Conservation (phyloP, 2,329 filamentous ascomycete species). For the Didymella pinodella region DNA sequence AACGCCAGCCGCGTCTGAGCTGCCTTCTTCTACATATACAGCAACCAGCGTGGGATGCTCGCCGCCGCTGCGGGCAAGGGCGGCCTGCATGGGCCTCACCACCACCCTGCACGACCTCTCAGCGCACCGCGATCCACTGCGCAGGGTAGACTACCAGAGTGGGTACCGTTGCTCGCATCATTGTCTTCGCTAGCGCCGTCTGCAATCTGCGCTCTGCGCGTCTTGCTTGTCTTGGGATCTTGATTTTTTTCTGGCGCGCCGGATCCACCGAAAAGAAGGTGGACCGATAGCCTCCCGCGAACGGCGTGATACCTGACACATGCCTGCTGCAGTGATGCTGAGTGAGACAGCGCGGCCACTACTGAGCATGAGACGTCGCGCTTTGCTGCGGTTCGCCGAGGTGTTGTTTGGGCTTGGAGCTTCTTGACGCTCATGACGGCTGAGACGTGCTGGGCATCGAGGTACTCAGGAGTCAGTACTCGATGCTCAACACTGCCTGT, state of each 20-base stretch:
- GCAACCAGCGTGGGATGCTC: slow-evolving; percentile 22
- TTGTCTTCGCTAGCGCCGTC: slow-evolving; percentile 15
- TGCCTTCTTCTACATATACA: slow-evolving; percentile 20
- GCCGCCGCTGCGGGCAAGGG: slow-evolving; percentile 31
- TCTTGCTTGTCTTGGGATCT: slow-evolving; percentile 13
- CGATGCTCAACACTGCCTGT: not conserved
- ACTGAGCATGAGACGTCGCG: not conserved
- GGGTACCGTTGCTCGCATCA: slow-evolving; percentile 20
- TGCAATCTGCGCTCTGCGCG: slow-evolving; percentile 17
- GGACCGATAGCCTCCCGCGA: slow-evolving; percentile 21
- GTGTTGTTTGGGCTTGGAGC: slow-evolving; percentile 2
- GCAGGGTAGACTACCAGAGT: slow-evolving; percentile 20
- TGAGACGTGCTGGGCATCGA: slow-evolving; percentile 8
- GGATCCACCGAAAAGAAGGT: slow-evolving; percentile 17
- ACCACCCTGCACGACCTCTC: slow-evolving; percentile 8
- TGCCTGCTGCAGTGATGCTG: slow-evolving; percentile 14
- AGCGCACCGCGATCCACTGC: slow-evolving; percentile 17
- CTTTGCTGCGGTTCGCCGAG: slow-evolving; percentile 12
- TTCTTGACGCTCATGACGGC: slow-evolving; percentile 1
- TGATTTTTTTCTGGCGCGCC: slow-evolving; percentile 17
- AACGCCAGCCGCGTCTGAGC: slow-evolving; percentile 17
- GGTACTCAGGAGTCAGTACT: slow-evolving; percentile 1
- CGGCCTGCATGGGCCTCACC: slow-evolving; percentile 23
- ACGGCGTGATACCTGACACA: slow-evolving; percentile 21
- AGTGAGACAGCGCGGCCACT: slow-evolving; percentile 8